Conservation (phyloP, 2,329 filamentous ascomycete genomes). For the Cladophialophora immunda region DNA sequence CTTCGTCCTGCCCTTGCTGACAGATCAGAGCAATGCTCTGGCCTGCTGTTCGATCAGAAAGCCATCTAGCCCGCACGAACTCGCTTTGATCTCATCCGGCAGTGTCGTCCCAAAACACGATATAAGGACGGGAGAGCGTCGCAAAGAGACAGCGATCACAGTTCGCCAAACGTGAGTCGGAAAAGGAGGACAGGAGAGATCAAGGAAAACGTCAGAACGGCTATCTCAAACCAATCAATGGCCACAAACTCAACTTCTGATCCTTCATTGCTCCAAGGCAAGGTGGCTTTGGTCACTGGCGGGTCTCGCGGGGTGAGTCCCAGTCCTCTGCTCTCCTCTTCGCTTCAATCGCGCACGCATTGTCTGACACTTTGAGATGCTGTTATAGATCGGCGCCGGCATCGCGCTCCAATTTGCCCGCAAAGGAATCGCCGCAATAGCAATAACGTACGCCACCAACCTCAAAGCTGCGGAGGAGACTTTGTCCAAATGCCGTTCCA, state of each 20-base stretch:
- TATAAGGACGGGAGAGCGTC: not conserved
- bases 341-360: not conserved
- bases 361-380: not conserved
- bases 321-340: not conserved
- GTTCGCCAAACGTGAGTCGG: not conserved
- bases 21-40: not conserved
- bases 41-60: not conserved
- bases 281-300: conserved; percentile 17
- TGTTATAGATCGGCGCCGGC: conserved; percentile 36
- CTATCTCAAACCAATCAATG: not conserved
- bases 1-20: not conserved
- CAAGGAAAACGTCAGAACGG: not conserved
- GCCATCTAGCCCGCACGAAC: not conserved
- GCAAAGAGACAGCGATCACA: not conserved
- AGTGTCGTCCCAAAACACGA: not conserved
- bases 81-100: not conserved
- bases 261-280: conserved; percentile 16
- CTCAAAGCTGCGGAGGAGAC: conserved; percentile 19
- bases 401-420: conserved; percentile 27
- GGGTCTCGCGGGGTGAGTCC: conserved; percentile 8
- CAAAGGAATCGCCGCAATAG: conserved; percentile 17
- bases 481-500: conserved; percentile 13
- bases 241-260: not conserved
- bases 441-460: conserved; percentile 28
- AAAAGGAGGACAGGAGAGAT: not conserved